Conservation (phyloP, 2,329 filamentous ascomycete genomes). For the Xylariomycetidae sp. region DNA sequence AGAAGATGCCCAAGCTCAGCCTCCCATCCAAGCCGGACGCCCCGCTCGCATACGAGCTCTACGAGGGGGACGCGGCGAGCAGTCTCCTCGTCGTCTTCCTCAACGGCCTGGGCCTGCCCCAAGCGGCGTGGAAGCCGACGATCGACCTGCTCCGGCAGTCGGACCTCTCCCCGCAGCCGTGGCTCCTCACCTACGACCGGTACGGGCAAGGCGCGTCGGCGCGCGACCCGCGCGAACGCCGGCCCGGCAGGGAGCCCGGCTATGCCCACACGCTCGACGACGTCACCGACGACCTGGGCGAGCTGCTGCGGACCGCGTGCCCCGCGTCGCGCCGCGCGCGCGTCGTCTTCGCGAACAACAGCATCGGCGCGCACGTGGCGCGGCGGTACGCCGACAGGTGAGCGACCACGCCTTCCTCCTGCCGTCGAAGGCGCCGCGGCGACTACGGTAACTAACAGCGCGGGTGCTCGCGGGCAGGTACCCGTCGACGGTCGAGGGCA, state of each 20-base stretch:
- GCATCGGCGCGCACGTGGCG: conserved; percentile 24
- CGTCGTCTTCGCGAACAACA: conserved; percentile 23
- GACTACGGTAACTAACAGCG: conserved; percentile 3
- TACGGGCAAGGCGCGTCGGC: conserved; percentile 16
- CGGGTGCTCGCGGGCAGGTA: conserved; percentile 9
- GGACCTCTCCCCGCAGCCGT: conserved; percentile 12
- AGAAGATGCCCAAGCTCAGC: conserved; percentile 14
- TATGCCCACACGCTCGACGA: conserved; percentile 10
- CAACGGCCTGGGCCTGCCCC: conserved; percentile 24
- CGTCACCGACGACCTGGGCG: conserved; percentile 21
- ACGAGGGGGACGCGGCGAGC: conserved; percentile 14
- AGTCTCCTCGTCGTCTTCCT: conserved; percentile 23
- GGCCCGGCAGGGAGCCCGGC: conserved; percentile 14
- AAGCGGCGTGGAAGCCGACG: conserved; percentile 19
- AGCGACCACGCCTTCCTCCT: no score
- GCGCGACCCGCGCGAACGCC: conserved; percentile 19
- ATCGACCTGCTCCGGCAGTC: conserved; percentile 18
- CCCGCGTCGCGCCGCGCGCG: conserved; percentile 10
- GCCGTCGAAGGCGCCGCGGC: no score
- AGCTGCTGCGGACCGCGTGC: conserved; percentile 18
- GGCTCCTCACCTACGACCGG: conserved; percentile 28
- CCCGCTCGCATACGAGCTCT: conserved; percentile 24
- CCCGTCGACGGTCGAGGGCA: conserved; percentile 18
- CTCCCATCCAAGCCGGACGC: conserved; percentile 25
- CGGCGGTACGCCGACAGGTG: conserved; percentile 25